phyloP scores from a whole-genome alignment of 2,329 filamentous ascomycete species.

The Ceratocystis lukuohia region DNA sequence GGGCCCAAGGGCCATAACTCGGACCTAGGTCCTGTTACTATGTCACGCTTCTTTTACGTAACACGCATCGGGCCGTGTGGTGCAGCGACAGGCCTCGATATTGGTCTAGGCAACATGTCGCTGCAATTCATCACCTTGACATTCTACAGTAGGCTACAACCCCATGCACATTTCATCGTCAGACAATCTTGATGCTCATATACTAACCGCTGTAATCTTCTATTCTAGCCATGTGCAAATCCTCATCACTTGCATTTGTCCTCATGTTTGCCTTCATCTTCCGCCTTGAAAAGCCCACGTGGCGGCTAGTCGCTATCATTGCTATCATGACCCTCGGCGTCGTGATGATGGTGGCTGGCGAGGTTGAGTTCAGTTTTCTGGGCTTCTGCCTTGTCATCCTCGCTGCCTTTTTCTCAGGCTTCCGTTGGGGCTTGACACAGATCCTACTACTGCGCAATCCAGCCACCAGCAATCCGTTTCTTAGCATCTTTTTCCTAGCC shows the following conservation, averaged over 20 bases:
- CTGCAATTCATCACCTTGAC: slow-evolving; percentile 92
- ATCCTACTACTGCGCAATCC: slow-evolving; percentile 88
- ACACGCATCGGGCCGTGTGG: slow-evolving; percentile 87
- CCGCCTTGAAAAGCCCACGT: slow-evolving; percentile 74
- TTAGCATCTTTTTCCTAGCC: slow-evolving; percentile 92
- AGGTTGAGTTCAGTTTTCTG: slow-evolving; percentile 73
- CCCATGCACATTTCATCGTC: too few relatives aligned
- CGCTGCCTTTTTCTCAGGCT: slow-evolving; percentile 88
- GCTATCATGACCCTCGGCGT: slow-evolving; percentile 84
- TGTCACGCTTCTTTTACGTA: slow-evolving; percentile 84
- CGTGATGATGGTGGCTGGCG: slow-evolving; percentile 95
- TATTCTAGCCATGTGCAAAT: slow-evolving; percentile 82
- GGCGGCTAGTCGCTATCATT: slow-evolving; percentile 77
- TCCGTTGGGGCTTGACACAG: slow-evolving; percentile 97
- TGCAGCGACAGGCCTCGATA: slow-evolving; percentile 83
- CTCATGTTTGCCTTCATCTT: slow-evolving; percentile 91
- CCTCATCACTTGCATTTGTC: slow-evolving; percentile 86
- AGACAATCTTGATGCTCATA: too few relatives aligned
- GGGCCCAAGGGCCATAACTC: slow-evolving; percentile 42
- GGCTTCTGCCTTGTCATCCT: slow-evolving; percentile 89
- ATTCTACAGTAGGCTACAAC: slow-evolving; percentile 61
- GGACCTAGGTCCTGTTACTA: slow-evolving; percentile 43
- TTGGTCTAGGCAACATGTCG: slow-evolving; percentile 89
- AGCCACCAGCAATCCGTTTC: slow-evolving; percentile 91
- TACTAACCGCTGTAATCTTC: too few relatives aligned